These are phyloP conservation scores for Xenoacremonium recifei DNA, from an alignment of 2,329 filamentous ascomycete species.

Conservation along the genomic window DNA sequence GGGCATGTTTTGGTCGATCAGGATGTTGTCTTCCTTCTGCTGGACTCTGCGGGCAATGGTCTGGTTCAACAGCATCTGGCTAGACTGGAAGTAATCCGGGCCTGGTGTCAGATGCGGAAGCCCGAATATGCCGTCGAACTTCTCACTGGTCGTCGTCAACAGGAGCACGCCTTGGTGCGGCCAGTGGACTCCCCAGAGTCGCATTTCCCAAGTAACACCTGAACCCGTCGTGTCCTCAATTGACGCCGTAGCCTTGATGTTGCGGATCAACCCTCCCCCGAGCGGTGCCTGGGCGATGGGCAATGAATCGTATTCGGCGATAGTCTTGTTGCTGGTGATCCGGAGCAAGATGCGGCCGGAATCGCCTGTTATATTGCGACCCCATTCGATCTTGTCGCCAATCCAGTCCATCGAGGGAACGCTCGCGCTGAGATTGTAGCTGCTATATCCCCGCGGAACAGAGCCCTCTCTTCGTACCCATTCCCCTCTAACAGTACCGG, in stretches of 20 bases:
- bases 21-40: conserved; percentile 57
- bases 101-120: conserved; percentile 76
- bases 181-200: conserved; percentile 83
- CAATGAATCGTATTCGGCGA: conserved; percentile 43
- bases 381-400: conserved; percentile 58
- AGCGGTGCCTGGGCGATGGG: conserved; percentile 32
- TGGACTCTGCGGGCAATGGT: conserved; percentile 68
- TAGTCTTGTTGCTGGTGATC: conserved; percentile 54
- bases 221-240: conserved; percentile 67
- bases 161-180: conserved; percentile 75
- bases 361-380: conserved; percentile 75
- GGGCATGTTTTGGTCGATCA: conserved; percentile 61
- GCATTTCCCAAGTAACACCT: conserved; percentile 76
- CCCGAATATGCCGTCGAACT: conserved; percentile 88
- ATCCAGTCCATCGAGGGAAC: conserved; percentile 67
- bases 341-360: conserved; percentile 69
- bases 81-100: conserved; percentile 54
- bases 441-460: conserved; percentile 44
- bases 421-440: conserved; percentile 64
- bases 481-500: conserved; percentile 72
- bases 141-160: conserved; percentile 87
- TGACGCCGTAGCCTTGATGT: conserved; percentile 67
- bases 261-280: conserved; percentile 58
- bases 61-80: conserved; percentile 66
- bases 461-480: conserved; percentile 63